Evolutionary conservation across 2,329 filamentous ascomycete species (phyloP).

Genomic region (Didymella lethalis): DNA sequence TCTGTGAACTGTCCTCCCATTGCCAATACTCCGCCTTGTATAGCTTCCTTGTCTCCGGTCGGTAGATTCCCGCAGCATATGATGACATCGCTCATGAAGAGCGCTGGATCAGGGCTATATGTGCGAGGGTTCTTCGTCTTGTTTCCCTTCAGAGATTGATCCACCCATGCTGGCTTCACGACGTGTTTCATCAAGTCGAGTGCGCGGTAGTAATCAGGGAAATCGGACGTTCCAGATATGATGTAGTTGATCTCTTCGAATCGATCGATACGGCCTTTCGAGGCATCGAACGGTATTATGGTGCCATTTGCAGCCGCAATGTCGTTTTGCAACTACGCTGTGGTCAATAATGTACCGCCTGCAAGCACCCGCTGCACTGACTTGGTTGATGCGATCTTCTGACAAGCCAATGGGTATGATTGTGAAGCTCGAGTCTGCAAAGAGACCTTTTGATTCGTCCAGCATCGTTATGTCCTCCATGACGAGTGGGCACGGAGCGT

Average conservation of each 20-base stretch:
- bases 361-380: constrained; percentile 36
- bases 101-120: constrained; percentile 87
- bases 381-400: constrained; percentile 38
- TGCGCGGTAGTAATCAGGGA: constrained; percentile 81
- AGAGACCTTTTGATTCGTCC: constrained; percentile 46
- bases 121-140: constrained; percentile 81
- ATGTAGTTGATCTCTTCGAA: constrained; percentile 67
- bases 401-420: constrained; percentile 55
- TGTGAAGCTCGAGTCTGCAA: constrained; percentile 52
- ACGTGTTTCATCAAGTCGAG: constrained; percentile 82
- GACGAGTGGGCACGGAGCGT: constrained; percentile 16
- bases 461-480: constrained; percentile 48
- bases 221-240: constrained; percentile 82
- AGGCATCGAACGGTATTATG: constrained; percentile 51
- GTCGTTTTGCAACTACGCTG: constrained; percentile 54
- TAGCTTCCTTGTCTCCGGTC: constrained; percentile 85
- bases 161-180: constrained; percentile 82
- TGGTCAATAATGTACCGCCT: constrained; percentile 27
- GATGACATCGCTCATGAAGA: constrained; percentile 87
- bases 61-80: constrained; percentile 87
- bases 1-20: constrained; percentile 84
- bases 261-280: constrained; percentile 51
- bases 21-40: constrained; percentile 86
- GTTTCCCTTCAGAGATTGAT: constrained; percentile 70
- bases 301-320: constrained; percentile 60